These are phyloP conservation scores for Onygenales sp. DNA, from an alignment of 2,329 filamentous ascomycete genomes.

Conservation along the genomic window DNA sequence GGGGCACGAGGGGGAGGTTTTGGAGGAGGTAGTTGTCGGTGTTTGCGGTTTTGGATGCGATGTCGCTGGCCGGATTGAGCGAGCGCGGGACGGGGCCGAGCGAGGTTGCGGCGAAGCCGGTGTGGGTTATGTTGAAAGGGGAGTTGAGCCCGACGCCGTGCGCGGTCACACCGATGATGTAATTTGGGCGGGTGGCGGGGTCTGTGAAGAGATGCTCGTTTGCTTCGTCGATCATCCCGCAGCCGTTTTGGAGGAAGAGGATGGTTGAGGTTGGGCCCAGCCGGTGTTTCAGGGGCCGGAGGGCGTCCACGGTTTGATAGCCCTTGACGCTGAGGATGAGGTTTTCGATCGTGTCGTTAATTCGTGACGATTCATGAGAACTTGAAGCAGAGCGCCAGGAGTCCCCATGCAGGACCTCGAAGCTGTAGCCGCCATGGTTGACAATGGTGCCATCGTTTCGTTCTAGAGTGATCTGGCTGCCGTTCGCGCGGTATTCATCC, in stretches of 20 bases:
- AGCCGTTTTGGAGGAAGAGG: constrained; percentile 68
- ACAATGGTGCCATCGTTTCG: constrained; percentile 19
- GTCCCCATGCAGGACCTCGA: not conserved
- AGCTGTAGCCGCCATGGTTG: not conserved
- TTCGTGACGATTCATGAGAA: constrained; percentile 4
- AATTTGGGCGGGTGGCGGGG: constrained; percentile 56
- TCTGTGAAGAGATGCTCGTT: constrained; percentile 63
- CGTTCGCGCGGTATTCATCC: constrained; percentile 22
- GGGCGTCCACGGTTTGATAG: constrained; percentile 52
- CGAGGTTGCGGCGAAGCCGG: constrained; percentile 49
- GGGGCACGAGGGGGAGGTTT: constrained; percentile 52
- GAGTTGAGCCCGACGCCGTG: constrained; percentile 46
- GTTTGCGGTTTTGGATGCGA: constrained; percentile 14
- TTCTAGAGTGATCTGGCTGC: constrained; percentile 24
- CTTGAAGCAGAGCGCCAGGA: not conserved
- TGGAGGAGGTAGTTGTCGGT: constrained; percentile 53
- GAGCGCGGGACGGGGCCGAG: constrained; percentile 38
- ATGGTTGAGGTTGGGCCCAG: constrained; percentile 60
- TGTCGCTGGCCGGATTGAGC: constrained; percentile 7
- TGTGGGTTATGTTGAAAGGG: constrained; percentile 47
- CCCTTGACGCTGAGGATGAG: constrained; percentile 75
- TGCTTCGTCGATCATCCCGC: constrained; percentile 73
- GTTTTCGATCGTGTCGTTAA: constrained; percentile 53
- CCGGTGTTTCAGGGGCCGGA: constrained; percentile 57
- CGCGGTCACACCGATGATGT: constrained; percentile 60